Base-by-base conservation (phyloP, 371 early-diverging fungal species). In the Rhizopus microsporus region DNA sequence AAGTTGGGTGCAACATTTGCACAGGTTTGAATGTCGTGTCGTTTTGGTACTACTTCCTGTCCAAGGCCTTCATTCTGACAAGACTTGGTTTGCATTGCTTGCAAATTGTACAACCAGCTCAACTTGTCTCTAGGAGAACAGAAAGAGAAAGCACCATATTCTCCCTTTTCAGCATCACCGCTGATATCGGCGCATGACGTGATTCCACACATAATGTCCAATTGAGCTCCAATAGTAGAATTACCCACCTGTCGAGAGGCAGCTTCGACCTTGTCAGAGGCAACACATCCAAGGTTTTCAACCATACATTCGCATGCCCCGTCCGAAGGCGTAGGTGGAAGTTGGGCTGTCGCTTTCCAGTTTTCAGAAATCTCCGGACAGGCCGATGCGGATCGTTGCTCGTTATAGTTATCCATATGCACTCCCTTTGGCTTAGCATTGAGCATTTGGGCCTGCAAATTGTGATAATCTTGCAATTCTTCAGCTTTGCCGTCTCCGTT, bases 271-370 rank as follows among this genome's bases (percentile, higher is more conserved):
- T 80, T 72, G 15, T 78, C 71, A 0, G 80, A 77, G 3, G 76
- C 79, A 7, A 78, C 75, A 63, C 90, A 90, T 31, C 74, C 62
- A 40, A 89, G 65, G 6, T 86, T 81, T 30, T 84, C 72, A 30
- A 80, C 64, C 87, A 90, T 86, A 70, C 90, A 89, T 15, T 80
- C 65, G 62, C 93, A 92, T 15, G 80, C 80, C 16, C 78, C 77
- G 6, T 75, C 68, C 0, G 86, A 87, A 5, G 93, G 93, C 0
- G 89, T 88, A 1, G 89, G 86, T 7, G 92, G 88, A 10, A 92
- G 59, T 4, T 56, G 62, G 5, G 63, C 67, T 12, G 77, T 78
- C 12, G 86, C 83, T 42, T 77, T 75, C 91, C 91, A 92, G 8
- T 51, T 74, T 7, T 64, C 50, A 44, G 71, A 63, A 38, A 65